A percentile compares a stretch with the other conserved stretches of the same genome.
Evolutionary conservation across 768 basidiomycete genomes (phyloP).

Genomic region (Pleurotus eryngii): DNA sequence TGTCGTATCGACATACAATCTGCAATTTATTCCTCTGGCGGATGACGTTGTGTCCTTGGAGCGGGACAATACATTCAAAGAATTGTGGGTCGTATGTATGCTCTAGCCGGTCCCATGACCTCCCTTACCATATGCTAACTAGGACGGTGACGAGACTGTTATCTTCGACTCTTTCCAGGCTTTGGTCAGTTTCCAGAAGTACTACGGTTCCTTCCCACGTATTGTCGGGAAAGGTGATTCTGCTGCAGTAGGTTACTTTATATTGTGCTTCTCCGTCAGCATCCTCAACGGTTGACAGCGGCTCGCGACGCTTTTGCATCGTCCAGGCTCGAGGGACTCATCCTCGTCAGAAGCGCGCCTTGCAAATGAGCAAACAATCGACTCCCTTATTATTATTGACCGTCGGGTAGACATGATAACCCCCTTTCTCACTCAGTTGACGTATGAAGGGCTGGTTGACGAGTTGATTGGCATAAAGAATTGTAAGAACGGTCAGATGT

Average conservation of each 20-base stretch:
- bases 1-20: constrained; percentile 79
- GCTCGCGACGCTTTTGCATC: constrained; percentile 67
- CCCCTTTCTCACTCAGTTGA: constrained; percentile 90
- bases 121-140: constrained; percentile 7
- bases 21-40: constrained; percentile 92
- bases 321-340: constrained; percentile 38
- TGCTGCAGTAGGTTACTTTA: constrained; percentile 53
- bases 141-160: constrained; percentile 93
- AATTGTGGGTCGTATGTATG: constrained; percentile 81
- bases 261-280: neutral
- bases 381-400: constrained; percentile 86
- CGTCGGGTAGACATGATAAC: constrained; percentile 94
- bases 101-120: constrained; percentile 3
- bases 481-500: constrained; percentile 47
- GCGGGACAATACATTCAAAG: constrained; percentile 78
- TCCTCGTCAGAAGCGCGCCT: constrained; percentile 37
- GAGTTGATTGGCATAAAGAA: constrained; percentile 89
- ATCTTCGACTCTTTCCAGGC: constrained; percentile 89
- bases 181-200: constrained; percentile 73
- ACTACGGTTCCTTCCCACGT: constrained; percentile 88
- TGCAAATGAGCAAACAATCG: constrained; percentile 60
- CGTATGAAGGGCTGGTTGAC: constrained; percentile 94
- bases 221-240: constrained; percentile 92
- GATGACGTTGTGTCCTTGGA: constrained; percentile 93
- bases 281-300: constrained; percentile 42